Evolutionary conservation across 371 early-diverging fungal species (phyloP).

Genomic region (Encephalitozoon cuniculi): DNA sequence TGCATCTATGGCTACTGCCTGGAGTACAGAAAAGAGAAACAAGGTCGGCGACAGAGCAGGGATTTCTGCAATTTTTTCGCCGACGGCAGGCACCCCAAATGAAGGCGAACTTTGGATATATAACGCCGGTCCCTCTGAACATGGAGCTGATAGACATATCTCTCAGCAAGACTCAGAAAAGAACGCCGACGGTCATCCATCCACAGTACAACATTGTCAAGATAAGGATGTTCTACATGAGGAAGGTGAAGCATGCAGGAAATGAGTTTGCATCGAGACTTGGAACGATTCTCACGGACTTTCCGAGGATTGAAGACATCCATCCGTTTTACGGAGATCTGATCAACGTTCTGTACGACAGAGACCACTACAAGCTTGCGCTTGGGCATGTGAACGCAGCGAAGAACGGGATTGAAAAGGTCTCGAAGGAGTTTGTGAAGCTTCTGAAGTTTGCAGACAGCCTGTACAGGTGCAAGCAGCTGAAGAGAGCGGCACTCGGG

Average conservation of each 20-base stretch:
- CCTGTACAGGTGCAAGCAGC: slow-evolving; percentile 93
- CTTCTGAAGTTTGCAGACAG: slow-evolving; percentile 98
- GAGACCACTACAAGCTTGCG: slow-evolving; percentile 98
- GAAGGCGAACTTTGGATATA: slow-evolving; percentile 71
- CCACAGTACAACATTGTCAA: slow-evolving; percentile 82
- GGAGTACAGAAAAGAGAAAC: not conserved
- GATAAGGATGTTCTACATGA: slow-evolving; percentile 96
- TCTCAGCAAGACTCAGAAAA: slow-evolving; percentile 93
- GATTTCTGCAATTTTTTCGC: slow-evolving; percentile 5
- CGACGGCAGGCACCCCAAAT: slow-evolving; percentile 1
- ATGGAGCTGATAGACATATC: slow-evolving; percentile 92
- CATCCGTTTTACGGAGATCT: slow-evolving; percentile 99
- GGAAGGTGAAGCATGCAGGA: slow-evolving; percentile 91
- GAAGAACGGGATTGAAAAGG: slow-evolving; percentile 80
- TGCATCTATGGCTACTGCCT: not conserved
- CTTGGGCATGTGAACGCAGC: slow-evolving; percentile 96
- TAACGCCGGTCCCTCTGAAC: slow-evolving; percentile 83
- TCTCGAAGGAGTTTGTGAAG: slow-evolving; percentile 90
- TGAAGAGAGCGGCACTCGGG: slow-evolving; percentile 94
- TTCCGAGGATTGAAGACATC: slow-evolving; percentile 97
- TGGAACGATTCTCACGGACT: slow-evolving; percentile 78
- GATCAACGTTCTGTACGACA: slow-evolving; percentile 99
- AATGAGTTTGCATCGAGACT: slow-evolving; percentile 89
- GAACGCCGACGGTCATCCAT: slow-evolving; percentile 96
- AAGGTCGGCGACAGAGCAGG: not conserved